phyloP scores from a whole-genome alignment of 2,329 filamentous ascomycete genomes.

The Xylariaceae sp. region DNA sequence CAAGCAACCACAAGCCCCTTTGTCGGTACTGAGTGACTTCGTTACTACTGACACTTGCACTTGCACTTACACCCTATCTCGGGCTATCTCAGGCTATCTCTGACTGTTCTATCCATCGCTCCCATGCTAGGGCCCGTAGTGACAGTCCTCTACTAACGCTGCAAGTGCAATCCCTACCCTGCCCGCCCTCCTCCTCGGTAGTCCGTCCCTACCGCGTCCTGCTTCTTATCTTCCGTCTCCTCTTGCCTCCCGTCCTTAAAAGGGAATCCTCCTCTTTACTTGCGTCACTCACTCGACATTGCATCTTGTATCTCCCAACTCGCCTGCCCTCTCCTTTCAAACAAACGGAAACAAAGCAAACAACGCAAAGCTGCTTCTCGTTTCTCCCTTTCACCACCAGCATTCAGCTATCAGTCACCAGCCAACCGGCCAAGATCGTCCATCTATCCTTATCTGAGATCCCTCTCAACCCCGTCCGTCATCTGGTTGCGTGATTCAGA shows the following conservation, averaged over 20 bases:
- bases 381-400: conserved; percentile 10
- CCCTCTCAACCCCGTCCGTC: too few species aligned
- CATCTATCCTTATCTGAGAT: conserved; percentile 11
- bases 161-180: conserved; percentile 2
- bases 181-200: neutral
- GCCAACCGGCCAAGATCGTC: conserved; percentile 18
- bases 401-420: conserved; percentile 15
- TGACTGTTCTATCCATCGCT: conserved; percentile 8
- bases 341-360: conserved; percentile 9
- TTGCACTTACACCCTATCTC: neutral
- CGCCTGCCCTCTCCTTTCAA: conserved; percentile 14
- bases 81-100: neutral
- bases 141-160: neutral
- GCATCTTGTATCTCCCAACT: conserved; percentile 1
- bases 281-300: neutral
- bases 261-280: neutral
- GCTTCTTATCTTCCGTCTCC: conserved; percentile 6
- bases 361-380: conserved; percentile 18
- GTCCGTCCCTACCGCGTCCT: neutral
- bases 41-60: conserved; percentile 1
- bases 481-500: neutral
- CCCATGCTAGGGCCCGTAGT: neutral
- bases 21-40: conserved; percentile 12
- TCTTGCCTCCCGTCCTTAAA: conserved; percentile 4
- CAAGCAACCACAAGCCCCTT: conserved; percentile 15